phyloP scores from a whole-genome alignment of 768 basidiomycete species.

The Xerocomellus dryophilus region DNA sequence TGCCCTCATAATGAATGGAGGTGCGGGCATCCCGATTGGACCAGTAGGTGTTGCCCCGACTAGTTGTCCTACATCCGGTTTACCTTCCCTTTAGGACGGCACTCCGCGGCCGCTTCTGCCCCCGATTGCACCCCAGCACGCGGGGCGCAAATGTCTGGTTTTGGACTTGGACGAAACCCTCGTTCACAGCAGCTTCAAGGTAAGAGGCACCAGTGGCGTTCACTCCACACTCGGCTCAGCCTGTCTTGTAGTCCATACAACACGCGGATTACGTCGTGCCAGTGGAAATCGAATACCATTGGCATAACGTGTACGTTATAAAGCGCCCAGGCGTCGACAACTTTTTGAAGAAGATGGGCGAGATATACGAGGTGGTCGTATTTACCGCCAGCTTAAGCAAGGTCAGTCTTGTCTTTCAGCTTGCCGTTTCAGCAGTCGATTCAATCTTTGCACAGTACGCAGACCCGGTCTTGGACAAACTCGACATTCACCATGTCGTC shows the following conservation, averaged over 20 bases:
- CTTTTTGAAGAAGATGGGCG: conserved; percentile 97
- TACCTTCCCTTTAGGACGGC: conserved; percentile 61
- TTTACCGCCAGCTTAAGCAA: conserved; percentile 98
- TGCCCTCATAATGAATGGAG: conserved; percentile 82
- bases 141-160: conserved; percentile 91
- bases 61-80: not conserved
- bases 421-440: conserved; percentile 1
- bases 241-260: conserved; percentile 66
- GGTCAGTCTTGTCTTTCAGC: conserved; percentile 44
- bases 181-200: conserved; percentile 98
- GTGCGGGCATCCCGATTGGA: conserved; percentile 92
- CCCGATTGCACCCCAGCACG: conserved; percentile 73
- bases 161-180: conserved; percentile 97
- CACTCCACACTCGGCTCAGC: conserved; percentile 9
- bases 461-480: conserved; percentile 95
- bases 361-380: conserved; percentile 96
- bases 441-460: conserved; percentile 66
- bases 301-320: conserved; percentile 98
- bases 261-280: conserved; percentile 98
- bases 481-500: conserved; percentile 90
- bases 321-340: conserved; percentile 98
- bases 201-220: conserved; percentile 31
- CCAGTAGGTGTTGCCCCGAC: conserved; percentile 56
- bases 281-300: conserved; percentile 97
- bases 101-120: conserved; percentile 83